Evolutionary conservation across 257 asterid species (phyloP), one percentile per base, ranked within the genome.

Genomic region (Przewalskia tangutica): DNA sequence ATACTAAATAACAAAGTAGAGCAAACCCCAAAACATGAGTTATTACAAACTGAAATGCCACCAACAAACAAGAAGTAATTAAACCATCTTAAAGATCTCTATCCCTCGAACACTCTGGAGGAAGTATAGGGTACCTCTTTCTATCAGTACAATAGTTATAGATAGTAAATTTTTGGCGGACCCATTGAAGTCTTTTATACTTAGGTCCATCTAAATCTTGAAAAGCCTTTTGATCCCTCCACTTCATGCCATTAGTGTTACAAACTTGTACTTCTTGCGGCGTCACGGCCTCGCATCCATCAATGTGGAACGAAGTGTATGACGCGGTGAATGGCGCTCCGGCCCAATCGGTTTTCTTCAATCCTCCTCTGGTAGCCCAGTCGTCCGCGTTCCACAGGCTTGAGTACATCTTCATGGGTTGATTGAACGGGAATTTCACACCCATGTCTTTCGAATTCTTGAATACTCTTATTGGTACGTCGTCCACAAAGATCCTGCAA

Each of bases 361-460:
- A n/a, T 14, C 90, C 90, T 8, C 90, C 90, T 46, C 90, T 83
- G 8, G 90, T 87, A 7, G 90, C 90, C 88, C 90, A 87, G 34
- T 87, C 90, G 9, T 87, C 90, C 4, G 87, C 90, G 16, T 83
- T 81, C 90, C 90, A 87, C 1, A 85, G 85, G 83, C 90, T 87
- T 0, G 88, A 85, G 44, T 85, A 87, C 0, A 87, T 85, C 87
- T 80, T 87, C 90, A 87, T 87, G 34, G 88, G 90, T 4, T 85
- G 90, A 46, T 87, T 70, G 75, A 87, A 87, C 1, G 88, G 90
- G 14, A 77, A 87, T 77, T 68, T 83, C 14, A 87, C 81, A 27
- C 88, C 87, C 44, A 85, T 59, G 68, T 87, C 87, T 58, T 84
- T 85, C 5, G 84, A 70, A 55, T 87, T 87, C 55, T 87, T 87